phyloP scores from a whole-genome alignment of 305 asterid species.

The Solanum hybrid region DNA sequence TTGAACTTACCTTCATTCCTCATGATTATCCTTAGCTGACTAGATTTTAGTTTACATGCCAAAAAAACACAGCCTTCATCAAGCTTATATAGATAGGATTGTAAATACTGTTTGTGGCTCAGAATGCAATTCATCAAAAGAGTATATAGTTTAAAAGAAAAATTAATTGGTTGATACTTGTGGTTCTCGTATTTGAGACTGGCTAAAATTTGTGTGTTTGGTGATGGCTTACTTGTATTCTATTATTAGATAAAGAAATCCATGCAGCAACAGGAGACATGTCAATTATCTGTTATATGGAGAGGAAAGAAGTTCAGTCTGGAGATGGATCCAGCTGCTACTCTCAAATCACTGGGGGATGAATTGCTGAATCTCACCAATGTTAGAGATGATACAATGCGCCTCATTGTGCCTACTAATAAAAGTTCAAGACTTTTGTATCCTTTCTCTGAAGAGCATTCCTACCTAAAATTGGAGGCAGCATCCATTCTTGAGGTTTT shows the following conservation, averaged over 20 bases:
- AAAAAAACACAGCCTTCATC: background rate
- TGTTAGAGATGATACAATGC: conserved; percentile 57
- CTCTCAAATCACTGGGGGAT: conserved; percentile 69
- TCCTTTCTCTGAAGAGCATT: conserved; percentile 78
- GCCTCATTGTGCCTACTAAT: conserved; percentile 56
- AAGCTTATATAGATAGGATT: background rate
- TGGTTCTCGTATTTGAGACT: background rate
- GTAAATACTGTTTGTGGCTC: background rate
- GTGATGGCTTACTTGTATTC: background rate
- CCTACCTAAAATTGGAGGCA: conserved; percentile 42
- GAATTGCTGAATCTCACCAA: conserved; percentile 56
- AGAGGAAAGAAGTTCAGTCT: conserved; percentile 49
- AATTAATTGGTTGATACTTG: background rate
- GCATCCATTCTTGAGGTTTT: conserved; percentile 51
- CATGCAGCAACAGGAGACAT: conserved; percentile 39
- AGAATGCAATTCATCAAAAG: background rate
- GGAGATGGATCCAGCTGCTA: conserved; percentile 40
- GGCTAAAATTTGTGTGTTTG: background rate
- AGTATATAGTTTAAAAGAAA: background rate
- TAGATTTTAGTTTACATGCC: background rate
- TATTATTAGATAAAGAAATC: conserved; percentile 15
- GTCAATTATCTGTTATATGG: conserved; percentile 49
- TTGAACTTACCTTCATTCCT: background rate
- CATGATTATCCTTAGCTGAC: background rate
- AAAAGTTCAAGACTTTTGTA: conserved; percentile 55